Conservation (phyloP, 2,329 filamentous ascomycete genomes). For the Mollisia scopiformis region DNA sequence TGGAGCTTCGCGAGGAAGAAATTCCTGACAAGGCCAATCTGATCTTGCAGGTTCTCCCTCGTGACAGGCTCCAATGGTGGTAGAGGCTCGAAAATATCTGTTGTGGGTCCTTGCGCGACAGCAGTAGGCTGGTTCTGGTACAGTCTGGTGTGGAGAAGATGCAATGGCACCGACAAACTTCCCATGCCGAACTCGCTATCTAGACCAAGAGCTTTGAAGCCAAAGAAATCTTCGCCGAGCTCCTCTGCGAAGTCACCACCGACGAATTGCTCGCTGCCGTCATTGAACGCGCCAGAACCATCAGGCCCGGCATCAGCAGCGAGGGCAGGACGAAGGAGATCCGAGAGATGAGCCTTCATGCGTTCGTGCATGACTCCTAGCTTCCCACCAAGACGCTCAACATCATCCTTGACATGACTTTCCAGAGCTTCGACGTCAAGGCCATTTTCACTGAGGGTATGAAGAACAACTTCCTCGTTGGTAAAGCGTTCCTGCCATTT, state of each 20-base stretch:
- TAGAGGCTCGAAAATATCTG: constrained; percentile 62
- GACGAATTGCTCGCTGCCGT: constrained; percentile 95
- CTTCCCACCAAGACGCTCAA: constrained; percentile 83
- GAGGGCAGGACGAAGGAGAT: constrained; percentile 88
- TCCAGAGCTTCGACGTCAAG: constrained; percentile 82
- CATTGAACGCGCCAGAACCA: constrained; percentile 89
- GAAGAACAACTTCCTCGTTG: constrained; percentile 83
- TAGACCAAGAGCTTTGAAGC: constrained; percentile 92
- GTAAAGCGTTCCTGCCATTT: constrained; percentile 71
- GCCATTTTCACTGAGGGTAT: constrained; percentile 83
- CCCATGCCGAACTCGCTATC: constrained; percentile 89
- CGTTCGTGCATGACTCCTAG: constrained; percentile 86
- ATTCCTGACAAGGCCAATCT: constrained; percentile 86
- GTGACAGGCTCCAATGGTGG: constrained; percentile 77
- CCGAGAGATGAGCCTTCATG: constrained; percentile 91
- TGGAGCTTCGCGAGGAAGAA: constrained; percentile 92
- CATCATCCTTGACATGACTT: constrained; percentile 86
- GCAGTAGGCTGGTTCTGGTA: constrained; percentile 77
- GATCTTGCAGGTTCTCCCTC: constrained; percentile 72
- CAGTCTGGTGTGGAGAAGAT: constrained; percentile 90
- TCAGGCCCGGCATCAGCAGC: constrained; percentile 79
- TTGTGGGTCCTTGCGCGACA: constrained; percentile 59
- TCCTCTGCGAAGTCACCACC: constrained; percentile 97
- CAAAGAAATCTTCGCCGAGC: constrained; percentile 98
- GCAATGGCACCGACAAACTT: constrained; percentile 87